Base-by-base conservation (phyloP, 192 early-diverging fungal genomes). In the Thamnidium elegans region DNA sequence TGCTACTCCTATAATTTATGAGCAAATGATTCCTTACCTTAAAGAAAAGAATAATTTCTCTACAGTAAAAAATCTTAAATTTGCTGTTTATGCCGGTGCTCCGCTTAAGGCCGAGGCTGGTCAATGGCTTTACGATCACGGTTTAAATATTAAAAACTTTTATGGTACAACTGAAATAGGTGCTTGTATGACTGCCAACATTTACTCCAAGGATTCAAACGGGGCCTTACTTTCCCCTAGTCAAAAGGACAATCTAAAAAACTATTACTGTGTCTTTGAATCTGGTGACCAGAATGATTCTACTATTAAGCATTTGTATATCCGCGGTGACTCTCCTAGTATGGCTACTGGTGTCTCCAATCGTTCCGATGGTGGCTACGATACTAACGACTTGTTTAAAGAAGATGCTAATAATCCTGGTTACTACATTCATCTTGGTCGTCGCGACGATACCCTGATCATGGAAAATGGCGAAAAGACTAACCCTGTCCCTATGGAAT, bases 401-500 rank as follows among this genome's bases (percentile, higher is more conserved):
- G 44, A 36, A 48, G 45, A 45, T 5, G 3, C 69, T 7, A 14
- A 7, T 0, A 36, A 47, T 42, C 44, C 63, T n/a, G 63, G 54
- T 17, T 72, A 72, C 10, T 72, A 61, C 10, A 30, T 9, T 30
- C 43, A 65, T 31, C 13, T 45, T 52, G 72, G 72, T 8, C 62
- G 72, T 20, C 46, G 42, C 15, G 72, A 68, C 23, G 67, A 69
- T 47, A 55, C 58, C 15, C 21, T 50, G 3, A 13, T 17, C 17
- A 71, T 63, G 53, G 51, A 48, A 30, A 74, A 74, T 32, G 73
- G 73, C n/a, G 73, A 74, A 56, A 74, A 74, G 32, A 74, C 73
- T 4, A 69, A 65, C 17, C 73, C 73, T n/a, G 11, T 69, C 20
- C 61, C 67, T 23, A 69, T 74, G 43, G 71, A 72, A 36, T 31